phyloP scores from a whole-genome alignment of 768 basidiomycete genomes.

The Mycena metata region DNA sequence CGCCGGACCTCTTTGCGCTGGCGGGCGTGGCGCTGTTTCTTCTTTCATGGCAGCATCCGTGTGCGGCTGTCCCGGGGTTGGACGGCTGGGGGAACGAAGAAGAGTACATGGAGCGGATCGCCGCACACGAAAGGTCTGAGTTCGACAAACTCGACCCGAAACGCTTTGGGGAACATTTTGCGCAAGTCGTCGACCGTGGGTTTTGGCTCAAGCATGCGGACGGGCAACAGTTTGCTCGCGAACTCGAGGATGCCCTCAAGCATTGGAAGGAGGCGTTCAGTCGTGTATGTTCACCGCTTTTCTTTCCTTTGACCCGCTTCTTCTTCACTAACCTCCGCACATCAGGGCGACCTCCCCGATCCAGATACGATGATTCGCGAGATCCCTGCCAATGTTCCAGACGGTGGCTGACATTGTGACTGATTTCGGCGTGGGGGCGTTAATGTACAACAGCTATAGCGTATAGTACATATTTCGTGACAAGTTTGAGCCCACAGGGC shows the following conservation, averaged over 20 bases:
- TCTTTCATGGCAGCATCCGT: constrained; percentile 13
- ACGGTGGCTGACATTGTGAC: not conserved
- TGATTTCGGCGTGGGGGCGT: no score
- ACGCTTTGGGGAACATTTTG: constrained; percentile 13
- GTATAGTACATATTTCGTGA: no score
- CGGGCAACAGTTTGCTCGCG: constrained; percentile 18
- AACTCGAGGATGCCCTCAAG: constrained; percentile 11
- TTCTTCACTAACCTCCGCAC: constrained; percentile 19
- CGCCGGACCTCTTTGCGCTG: constrained; percentile 17
- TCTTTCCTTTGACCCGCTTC: constrained; percentile 10
- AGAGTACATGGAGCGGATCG: constrained; percentile 6
- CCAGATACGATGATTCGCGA: constrained; percentile 21
- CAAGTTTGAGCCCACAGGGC: no score
- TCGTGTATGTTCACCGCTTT: constrained; percentile 15
- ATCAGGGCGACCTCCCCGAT: constrained; percentile 22
- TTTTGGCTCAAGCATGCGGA: constrained; percentile 12
- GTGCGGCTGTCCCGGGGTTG: constrained; percentile 15
- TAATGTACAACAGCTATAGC: no score
- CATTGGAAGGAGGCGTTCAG: constrained; percentile 20
- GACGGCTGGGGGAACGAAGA: constrained; percentile 11
- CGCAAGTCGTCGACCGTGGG: constrained; percentile 13
- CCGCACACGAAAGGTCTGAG: constrained; percentile 4
- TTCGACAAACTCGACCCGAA: constrained; percentile 13
- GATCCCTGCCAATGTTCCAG: constrained; percentile 11
- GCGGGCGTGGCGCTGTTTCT: constrained; percentile 14